Evolutionary conservation across 352 stramenopile genomes (phyloP).

Genomic region (Globisporangium emineosum): DNA sequence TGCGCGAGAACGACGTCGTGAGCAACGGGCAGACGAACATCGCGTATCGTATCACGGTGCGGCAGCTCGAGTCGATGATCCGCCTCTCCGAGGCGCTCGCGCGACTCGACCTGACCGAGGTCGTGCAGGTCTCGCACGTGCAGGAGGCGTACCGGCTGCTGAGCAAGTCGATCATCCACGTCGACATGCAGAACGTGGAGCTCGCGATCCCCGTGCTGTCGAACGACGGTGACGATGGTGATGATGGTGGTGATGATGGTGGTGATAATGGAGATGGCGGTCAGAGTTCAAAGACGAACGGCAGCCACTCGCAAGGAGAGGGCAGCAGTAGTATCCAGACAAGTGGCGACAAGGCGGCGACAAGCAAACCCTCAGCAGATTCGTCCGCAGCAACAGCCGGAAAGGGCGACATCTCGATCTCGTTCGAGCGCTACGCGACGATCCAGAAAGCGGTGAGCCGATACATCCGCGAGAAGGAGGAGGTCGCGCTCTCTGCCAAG

Average conservation of each 20-base stretch:
- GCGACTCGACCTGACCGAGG: constrained; percentile 92
- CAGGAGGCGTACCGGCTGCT: constrained; percentile 96
- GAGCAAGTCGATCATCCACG: constrained; percentile 98
- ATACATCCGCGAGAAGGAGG: constrained; percentile 82
- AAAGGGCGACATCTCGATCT: constrained; percentile 42
- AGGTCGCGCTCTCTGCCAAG: constrained; percentile 46
- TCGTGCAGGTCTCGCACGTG: constrained; percentile 91
- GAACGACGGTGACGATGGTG: constrained; percentile 41
- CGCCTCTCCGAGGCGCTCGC: constrained; percentile 96
- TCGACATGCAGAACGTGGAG: constrained; percentile 97
- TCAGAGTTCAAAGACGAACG: constrained; percentile 12
- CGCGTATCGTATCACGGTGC: constrained; percentile 98
- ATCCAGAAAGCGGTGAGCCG: constrained; percentile 77
- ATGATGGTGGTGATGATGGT: constrained; percentile 39
- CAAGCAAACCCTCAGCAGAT: not conserved
- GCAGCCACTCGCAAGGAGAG: constrained; percentile 1
- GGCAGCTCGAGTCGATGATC: constrained; percentile 98
- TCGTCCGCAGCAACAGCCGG: constrained; percentile 5
- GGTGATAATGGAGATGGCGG: constrained; percentile 13
- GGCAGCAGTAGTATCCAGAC: not conserved
- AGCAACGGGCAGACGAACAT: constrained; percentile 93
- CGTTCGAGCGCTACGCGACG: constrained; percentile 78
- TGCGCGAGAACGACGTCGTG: constrained; percentile 95
- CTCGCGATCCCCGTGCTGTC: constrained; percentile 68
- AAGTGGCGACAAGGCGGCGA: constrained; percentile 2